Conservation (phyloP, 257 asterid genomes). For the Primulina tabacum region DNA sequence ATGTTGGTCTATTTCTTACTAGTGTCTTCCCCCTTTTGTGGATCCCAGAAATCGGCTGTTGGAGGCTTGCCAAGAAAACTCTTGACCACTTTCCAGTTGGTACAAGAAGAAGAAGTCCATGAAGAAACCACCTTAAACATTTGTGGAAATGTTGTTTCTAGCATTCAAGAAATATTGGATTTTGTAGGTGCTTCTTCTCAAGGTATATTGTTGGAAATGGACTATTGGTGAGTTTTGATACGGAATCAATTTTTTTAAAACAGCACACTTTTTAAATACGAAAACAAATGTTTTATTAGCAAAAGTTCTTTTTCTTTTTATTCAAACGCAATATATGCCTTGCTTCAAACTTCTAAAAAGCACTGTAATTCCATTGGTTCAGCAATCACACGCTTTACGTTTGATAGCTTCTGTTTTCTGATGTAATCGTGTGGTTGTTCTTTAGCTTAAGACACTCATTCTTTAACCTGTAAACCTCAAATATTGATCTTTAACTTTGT, state of each 20-base stretch:
- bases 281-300: background rate
- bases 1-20: background rate
- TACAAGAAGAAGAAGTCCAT: constrained; percentile 59
- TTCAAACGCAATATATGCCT: background rate
- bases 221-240: constrained; percentile 2
- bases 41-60: constrained; percentile 76
- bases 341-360: background rate
- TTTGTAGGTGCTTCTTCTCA: constrained; percentile 51
- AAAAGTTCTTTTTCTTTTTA: too few species aligned
- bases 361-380: background rate
- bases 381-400: background rate
- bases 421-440: too few species aligned
- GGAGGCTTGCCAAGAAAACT: constrained; percentile 84
- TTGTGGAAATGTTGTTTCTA: constrained; percentile 52
- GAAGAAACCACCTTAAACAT: constrained; percentile 70
- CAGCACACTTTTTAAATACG: background rate
- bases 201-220: constrained; percentile 46
- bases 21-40: constrained; percentile 19
- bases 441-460: background rate
- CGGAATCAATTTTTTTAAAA: too few species aligned
- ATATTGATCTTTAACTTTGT: constrained; percentile 25
- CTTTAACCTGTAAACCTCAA: constrained; percentile 5
- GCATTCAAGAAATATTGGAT: constrained; percentile 63
- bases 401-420: background rate
- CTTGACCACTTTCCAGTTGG: constrained; percentile 66